Conservation (phyloP, 192 early-diverging fungal genomes). For the Pilobolus umbonatus region DNA sequence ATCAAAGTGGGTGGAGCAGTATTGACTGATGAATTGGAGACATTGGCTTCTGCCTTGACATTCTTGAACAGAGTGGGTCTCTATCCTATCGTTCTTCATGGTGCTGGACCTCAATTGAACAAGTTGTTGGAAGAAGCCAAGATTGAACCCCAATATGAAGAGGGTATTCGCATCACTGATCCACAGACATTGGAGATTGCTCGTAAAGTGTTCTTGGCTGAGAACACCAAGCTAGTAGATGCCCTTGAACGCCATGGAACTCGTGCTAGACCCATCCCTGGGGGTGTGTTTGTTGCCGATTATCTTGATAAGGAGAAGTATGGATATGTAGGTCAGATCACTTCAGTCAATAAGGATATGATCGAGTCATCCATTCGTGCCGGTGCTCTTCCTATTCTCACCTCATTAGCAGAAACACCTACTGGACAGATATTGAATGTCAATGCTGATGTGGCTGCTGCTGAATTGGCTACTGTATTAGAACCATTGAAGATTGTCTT, state of each 20-base stretch:
- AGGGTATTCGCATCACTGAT: slow-evolving; percentile 97
- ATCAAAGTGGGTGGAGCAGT: slow-evolving; percentile 98
- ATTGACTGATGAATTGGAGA: slow-evolving; percentile 93
- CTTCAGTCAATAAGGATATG: slow-evolving; percentile 83
- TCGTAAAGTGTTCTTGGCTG: slow-evolving; percentile 88
- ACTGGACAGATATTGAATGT: slow-evolving; percentile 97
- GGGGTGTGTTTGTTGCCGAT: slow-evolving; percentile 94
- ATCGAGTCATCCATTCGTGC: slow-evolving; percentile 93
- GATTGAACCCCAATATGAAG: slow-evolving; percentile 95
- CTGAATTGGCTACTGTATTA: slow-evolving; percentile 91
- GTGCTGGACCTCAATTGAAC: slow-evolving; percentile 97
- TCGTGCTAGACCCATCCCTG: slow-evolving; percentile 91
- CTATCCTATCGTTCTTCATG: slow-evolving; percentile 98
- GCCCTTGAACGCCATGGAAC: slow-evolving; percentile 94
- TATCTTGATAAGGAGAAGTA: slow-evolving; percentile 96
- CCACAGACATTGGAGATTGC: slow-evolving; percentile 90
- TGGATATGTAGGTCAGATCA: slow-evolving; percentile 90
- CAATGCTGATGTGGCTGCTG: slow-evolving; percentile 98
- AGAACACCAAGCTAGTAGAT: slow-evolving; percentile 97
- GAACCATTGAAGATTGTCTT: slow-evolving; percentile 98
- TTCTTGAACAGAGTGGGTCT: slow-evolving; percentile 97
- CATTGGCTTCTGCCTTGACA: slow-evolving; percentile 90
- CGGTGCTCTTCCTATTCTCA: slow-evolving; percentile 93
- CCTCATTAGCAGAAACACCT: slow-evolving; percentile 92
- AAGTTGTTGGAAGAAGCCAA: slow-evolving; percentile 80